Conservation (phyloP, 2,329 filamentous ascomycete genomes). For the Pseudogymnoascus sp. region DNA sequence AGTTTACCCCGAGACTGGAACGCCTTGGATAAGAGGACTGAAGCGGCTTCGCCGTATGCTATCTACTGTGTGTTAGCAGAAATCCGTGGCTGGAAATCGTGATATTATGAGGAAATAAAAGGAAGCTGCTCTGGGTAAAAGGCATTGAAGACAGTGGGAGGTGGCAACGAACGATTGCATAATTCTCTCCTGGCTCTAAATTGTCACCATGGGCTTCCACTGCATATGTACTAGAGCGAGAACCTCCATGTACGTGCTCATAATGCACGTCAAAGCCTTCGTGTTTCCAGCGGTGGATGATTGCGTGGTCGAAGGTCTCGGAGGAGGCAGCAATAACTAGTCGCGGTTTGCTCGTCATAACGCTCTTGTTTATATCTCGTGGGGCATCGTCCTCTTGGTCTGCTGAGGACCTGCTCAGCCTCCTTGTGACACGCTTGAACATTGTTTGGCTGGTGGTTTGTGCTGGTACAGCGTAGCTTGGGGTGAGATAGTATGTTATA, state of each 20-base stretch:
- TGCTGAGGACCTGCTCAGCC: not conserved
- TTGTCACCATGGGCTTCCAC: slow-evolving; percentile 37
- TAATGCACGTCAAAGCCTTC: slow-evolving; percentile 54
- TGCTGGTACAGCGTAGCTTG: not conserved
- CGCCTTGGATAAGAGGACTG: not conserved
- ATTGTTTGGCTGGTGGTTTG: not conserved
- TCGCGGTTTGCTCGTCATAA: not conserved
- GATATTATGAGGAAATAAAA: slow-evolving; percentile 38
- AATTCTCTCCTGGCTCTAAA: slow-evolving; percentile 44
- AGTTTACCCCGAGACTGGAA: slow-evolving; percentile 43
- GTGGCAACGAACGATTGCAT: slow-evolving; percentile 50
- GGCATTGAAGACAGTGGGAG: not conserved
- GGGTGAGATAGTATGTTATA: not conserved
- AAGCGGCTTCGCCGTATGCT: slow-evolving; percentile 9
- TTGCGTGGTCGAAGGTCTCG: slow-evolving; percentile 46
- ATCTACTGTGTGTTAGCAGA: not conserved
- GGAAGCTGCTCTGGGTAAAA: too few relatives aligned
- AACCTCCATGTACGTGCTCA: slow-evolving; percentile 10
- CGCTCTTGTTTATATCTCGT: not conserved
- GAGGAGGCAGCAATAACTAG: slow-evolving; percentile 43
- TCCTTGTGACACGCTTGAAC: not conserved
- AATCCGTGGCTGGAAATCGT: slow-evolving; percentile 25
- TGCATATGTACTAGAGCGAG: slow-evolving; percentile 30
- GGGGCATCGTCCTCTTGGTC: not conserved
- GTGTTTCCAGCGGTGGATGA: slow-evolving; percentile 44